Conservation (phyloP, 305 asterid species). For the Solanum hybrid region DNA sequence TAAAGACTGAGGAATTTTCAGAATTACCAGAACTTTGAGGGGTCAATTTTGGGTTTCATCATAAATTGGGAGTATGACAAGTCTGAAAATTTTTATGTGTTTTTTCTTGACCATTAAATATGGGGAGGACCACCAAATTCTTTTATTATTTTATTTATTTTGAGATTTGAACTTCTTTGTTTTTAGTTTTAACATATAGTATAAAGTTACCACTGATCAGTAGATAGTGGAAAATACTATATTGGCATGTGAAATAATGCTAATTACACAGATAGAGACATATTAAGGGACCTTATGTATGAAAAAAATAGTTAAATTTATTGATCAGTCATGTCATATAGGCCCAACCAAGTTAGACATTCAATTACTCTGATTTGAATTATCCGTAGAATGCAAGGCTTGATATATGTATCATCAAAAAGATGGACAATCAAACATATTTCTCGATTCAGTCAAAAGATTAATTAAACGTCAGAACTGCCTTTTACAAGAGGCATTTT, state of each 20-base stretch:
- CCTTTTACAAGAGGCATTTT: not conserved
- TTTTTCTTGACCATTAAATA: not conserved
- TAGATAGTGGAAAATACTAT: not conserved
- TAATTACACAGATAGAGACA: not conserved
- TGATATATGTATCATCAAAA: not conserved
- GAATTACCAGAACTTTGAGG: constrained; percentile 60
- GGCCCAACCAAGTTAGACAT: not conserved
- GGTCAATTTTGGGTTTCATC: not conserved
- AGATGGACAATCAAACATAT: not conserved
- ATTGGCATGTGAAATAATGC: not conserved
- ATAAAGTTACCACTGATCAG: not conserved
- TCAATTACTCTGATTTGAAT: not conserved
- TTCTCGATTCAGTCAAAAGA: not conserved
- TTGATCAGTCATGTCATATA: not conserved
- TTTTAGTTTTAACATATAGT: not conserved
- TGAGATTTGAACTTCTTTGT: not conserved
- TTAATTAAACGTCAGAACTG: not conserved
- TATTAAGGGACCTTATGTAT: not conserved
- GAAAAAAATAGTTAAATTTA: not conserved
- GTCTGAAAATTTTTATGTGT: not conserved
- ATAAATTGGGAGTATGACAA: not conserved
- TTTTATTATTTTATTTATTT: not conserved
- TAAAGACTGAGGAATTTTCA: constrained; percentile 48
- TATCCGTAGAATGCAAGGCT: not conserved
- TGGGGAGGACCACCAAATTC: not conserved